These are phyloP conservation scores for Epithele typhae DNA, from an alignment of 768 basidiomycete species.

Conservation along the genomic window DNA sequence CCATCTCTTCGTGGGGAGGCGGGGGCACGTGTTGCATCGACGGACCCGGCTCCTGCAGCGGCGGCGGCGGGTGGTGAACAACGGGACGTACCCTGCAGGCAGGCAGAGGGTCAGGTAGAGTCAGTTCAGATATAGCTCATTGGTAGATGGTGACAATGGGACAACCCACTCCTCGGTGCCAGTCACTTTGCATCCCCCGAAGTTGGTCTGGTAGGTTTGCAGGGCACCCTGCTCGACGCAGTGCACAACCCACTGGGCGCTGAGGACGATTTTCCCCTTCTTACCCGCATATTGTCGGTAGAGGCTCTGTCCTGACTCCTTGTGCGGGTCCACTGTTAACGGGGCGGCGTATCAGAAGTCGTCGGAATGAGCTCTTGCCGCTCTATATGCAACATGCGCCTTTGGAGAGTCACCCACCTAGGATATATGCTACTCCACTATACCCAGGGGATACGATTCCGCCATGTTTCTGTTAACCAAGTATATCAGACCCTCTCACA, in stretches of 20 bases:
- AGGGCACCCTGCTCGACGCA: constrained; percentile 67
- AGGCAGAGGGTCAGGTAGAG: background rate
- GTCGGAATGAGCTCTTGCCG: background rate
- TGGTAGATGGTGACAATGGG: background rate
- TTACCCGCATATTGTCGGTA: constrained; percentile 77
- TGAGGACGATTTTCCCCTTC: constrained; percentile 75
- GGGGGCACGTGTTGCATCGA: constrained; percentile 12
- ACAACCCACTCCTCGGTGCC: constrained; percentile 62
- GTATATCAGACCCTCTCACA: background rate
- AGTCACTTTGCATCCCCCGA: constrained; percentile 78
- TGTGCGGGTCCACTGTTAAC: constrained; percentile 69
- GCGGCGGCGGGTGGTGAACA: constrained; percentile 1
- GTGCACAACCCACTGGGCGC: constrained; percentile 71
- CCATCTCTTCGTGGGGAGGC: constrained; percentile 1
- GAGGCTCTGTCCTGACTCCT: constrained; percentile 74
- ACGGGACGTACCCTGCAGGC: background rate
- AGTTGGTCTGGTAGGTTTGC: constrained; percentile 72
- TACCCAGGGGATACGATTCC: constrained; percentile 71
- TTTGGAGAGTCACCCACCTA: constrained; percentile 66
- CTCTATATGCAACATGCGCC: too few species aligned
- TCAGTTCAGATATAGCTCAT: background rate
- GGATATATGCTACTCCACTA: constrained; percentile 74
- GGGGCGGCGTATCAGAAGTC: constrained; percentile 56
- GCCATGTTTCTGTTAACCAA: constrained; percentile 60
- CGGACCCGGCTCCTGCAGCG: constrained; percentile 1